Conservation (phyloP, 371 early-diverging fungal species). For the Rhizopus sp. region DNA sequence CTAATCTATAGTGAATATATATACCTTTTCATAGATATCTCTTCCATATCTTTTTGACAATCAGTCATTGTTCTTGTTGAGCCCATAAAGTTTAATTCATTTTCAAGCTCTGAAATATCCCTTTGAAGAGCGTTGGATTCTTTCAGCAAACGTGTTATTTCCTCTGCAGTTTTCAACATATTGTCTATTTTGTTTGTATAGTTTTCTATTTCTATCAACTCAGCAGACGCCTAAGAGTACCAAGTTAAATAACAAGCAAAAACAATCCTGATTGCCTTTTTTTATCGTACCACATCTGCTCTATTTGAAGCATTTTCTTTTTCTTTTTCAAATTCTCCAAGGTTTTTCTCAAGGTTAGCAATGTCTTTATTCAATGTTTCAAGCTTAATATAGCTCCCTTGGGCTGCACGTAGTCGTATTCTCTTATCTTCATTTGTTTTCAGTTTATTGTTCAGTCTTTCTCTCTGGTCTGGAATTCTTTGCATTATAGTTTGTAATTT, state of each 20-base stretch:
- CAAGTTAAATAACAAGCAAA: background rate
- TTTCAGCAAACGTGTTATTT: constrained; percentile 35
- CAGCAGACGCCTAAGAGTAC: constrained; percentile 7
- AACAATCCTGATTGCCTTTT: background rate
- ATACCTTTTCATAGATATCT: constrained; percentile 51
- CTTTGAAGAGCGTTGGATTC: constrained; percentile 38
- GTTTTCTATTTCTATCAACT: constrained; percentile 15
- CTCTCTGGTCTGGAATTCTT: constrained; percentile 3
- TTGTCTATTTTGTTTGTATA: constrained; percentile 19
- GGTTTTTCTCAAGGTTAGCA: background rate
- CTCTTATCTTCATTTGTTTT: constrained; percentile 27
- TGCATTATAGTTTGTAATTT: constrained; percentile 37
- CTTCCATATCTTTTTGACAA: constrained; percentile 64
- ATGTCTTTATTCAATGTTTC: constrained; percentile 20
- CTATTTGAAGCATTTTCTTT: constrained; percentile 3
- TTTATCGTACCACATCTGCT: constrained; percentile 10
- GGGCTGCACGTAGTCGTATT: constrained; percentile 15
- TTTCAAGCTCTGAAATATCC: constrained; percentile 55
- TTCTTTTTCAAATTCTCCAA: background rate
- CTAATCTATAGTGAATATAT: background rate
- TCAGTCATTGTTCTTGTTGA: constrained; percentile 69
- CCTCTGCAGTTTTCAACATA: constrained; percentile 34
- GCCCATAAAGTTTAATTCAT: constrained; percentile 61
- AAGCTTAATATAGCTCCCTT: constrained; percentile 14
- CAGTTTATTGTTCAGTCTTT: constrained; percentile 37